Evolutionary conservation across 2,329 filamentous ascomycete genomes (phyloP), one percentile per base, ranked within the genome.

Genomic region (Lasiodiplodia gonubiensis): DNA sequence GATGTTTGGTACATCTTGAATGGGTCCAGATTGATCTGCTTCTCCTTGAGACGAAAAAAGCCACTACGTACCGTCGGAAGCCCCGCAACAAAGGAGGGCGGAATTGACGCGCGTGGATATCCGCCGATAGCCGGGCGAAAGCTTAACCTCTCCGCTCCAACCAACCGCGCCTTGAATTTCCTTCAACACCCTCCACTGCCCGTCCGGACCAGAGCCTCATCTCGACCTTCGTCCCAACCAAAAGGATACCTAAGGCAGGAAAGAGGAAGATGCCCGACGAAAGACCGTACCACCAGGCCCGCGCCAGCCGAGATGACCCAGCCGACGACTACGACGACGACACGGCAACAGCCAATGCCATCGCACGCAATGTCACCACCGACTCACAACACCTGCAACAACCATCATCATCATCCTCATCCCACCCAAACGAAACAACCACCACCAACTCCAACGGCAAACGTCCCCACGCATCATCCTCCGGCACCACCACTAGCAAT

Each of bases 151-250:
- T 46, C 59, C 42, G 33, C 30, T 25, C 23, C 21, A 33, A 30
- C 60, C 7, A 4, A 30, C 33, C 33, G 6, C 27, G 12, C 30
- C 60, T 64, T 52, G 61, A 46, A 64, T 64, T 64, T 64, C 61
- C 61, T 64, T 53, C 61, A 64, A 64, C 61, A 54, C 49, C 61
- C 61, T 30, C 60, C 46, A 35, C 35, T 42, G 33, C 27, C 61
- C 48, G 49, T 11, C 18, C 35, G 18, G 10, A 21, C 59, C 42
- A 51, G 30, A 49, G 12, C 59, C 14, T 11, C 48, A 52, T 42
- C 60, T 35, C 57, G 33, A 21, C 37, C 2, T 33, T 25, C 46
- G 18, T 10, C 12, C 16, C 35, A 39, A 4, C 10, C 6, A 18
- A 18, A 12, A 59, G 54, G 4, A n/a, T 4, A 42, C 16, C 4